Base-by-base conservation (phyloP, 129 eudicot genomes). In the Ambrosia trifida region DNA sequence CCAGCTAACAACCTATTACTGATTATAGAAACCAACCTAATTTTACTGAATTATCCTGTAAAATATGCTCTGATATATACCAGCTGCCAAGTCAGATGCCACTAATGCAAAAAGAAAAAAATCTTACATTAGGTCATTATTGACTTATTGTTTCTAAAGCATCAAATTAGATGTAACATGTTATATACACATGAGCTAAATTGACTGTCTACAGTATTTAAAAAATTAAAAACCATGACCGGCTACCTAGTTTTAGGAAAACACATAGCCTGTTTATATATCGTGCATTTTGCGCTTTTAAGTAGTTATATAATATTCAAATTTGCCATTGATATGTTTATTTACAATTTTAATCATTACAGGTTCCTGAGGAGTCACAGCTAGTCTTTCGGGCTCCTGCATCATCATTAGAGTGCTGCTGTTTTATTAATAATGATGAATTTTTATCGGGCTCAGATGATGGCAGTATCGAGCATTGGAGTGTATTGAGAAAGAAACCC, bases 381-480 rank as follows among this genome's bases (percentile, higher is more conserved):
- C 72, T 95, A 59, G 80, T 88, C 49, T 95, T 80, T 69, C 94
- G 99, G 20, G 94, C 99, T 72, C 83, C 97, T 28, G 87, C 88
- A 8, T 78, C 97, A 49, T 84, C 96, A 30, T 76, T 95, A 53
- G 99, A 95, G 61, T 88, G 97, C 79, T 84, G 99, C 53, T 90
- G 97, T 72, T 95, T 90, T 78, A 83, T 90, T 43, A 84, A 77
- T 63, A 85, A 95, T 72, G 97, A 95, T 68, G 96, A 89, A 66
- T 95, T 87, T 70, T 83, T 95, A 70, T 95, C 99, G 16, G 99
- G 99, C 46, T 90, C 97, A 3, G 96, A 95, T 86, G 97, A 95
- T 78, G 99, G 99, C 69, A 86, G 96, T 68, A 78, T 95, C 72
- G 91, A 95, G 82, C 97, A 83, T 35, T 95, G 99, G 99, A 81